phyloP scores from a whole-genome alignment of 768 basidiomycete genomes.

The Boletus coccyginus region DNA sequence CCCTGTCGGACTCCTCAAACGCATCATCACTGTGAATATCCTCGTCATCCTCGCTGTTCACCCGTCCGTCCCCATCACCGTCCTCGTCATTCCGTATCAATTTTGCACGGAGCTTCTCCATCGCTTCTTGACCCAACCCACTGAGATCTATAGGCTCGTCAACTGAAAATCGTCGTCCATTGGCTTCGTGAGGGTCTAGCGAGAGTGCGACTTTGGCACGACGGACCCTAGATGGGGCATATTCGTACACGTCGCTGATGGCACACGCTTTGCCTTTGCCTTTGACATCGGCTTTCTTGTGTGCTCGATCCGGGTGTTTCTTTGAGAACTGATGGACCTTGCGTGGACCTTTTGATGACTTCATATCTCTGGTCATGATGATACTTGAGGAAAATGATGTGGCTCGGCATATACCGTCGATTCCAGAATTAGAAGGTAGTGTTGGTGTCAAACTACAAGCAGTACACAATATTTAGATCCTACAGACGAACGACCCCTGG shows the following conservation, averaged over 20 bases:
- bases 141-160: constrained; percentile 38
- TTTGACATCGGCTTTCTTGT: constrained; percentile 34
- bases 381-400: constrained; percentile 8
- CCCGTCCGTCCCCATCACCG: constrained; percentile 35
- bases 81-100: constrained; percentile 54
- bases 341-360: constrained; percentile 10
- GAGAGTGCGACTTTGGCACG: constrained; percentile 52
- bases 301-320: constrained; percentile 48
- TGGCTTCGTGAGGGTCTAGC: constrained; percentile 55
- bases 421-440: constrained; percentile 24
- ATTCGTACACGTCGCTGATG: constrained; percentile 63
- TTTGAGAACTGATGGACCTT: constrained; percentile 14
- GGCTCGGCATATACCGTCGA: constrained; percentile 5
- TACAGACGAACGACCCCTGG: constrained; percentile 7
- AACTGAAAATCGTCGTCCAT: constrained; percentile 29
- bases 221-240: constrained; percentile 45
- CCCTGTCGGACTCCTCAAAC: constrained; percentile 79
- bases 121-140: constrained; percentile 26
- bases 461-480: constrained; percentile 1
- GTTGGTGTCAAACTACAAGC: neutral
- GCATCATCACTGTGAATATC: constrained; percentile 84
- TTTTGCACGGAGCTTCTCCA: constrained; percentile 39
- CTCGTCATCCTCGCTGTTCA: constrained; percentile 75
- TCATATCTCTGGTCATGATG: constrained; percentile 19
- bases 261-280: constrained; percentile 24